Evolutionary conservation across 1,139 yeast genomes (phyloP).

Genomic region (Yamadazyma taylorii): DNA sequence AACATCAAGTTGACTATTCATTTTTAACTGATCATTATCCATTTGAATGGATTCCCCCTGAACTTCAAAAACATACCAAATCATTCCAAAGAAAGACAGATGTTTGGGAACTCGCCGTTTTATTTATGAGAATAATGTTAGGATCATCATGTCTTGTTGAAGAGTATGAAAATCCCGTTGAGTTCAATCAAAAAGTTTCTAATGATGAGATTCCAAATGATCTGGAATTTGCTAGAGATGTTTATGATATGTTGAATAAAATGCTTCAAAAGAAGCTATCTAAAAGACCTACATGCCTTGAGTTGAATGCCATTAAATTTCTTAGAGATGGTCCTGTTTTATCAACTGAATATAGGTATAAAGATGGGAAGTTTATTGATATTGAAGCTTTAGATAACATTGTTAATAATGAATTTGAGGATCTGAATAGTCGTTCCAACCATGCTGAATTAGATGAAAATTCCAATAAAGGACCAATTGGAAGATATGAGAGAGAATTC

Average conservation of each 20-base stretch:
- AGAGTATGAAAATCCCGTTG: conserved; percentile 59
- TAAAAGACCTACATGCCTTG: conserved; percentile 79
- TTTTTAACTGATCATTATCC: conserved; percentile 25
- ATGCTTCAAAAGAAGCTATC: conserved; percentile 68
- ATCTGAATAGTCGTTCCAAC: background rate
- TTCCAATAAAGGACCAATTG: conserved; percentile 16
- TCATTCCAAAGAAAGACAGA: conserved; percentile 77
- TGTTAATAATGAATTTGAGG: background rate
- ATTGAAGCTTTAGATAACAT: background rate
- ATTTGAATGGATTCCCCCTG: conserved; percentile 76
- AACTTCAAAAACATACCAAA: conserved; percentile 42
- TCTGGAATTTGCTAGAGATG: conserved; percentile 36
- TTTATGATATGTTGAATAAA: conserved; percentile 64
- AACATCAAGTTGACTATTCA: conserved; percentile 9
- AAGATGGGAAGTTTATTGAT: conserved; percentile 12
- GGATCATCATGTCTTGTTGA: conserved; percentile 50
- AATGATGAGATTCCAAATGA: conserved; percentile 32
- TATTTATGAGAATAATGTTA: conserved; percentile 69
- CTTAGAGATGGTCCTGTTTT: conserved; percentile 63
- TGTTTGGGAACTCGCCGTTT: conserved; percentile 87
- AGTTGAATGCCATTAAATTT: conserved; percentile 78
- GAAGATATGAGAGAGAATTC: conserved; percentile 63
- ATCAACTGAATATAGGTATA: conserved; percentile 11
- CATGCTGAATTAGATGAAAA: background rate
- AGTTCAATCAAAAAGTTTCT: conserved; percentile 52